phyloP scores from a whole-genome alignment of 106 monocot genomes.

The Acorus gramineus region DNA sequence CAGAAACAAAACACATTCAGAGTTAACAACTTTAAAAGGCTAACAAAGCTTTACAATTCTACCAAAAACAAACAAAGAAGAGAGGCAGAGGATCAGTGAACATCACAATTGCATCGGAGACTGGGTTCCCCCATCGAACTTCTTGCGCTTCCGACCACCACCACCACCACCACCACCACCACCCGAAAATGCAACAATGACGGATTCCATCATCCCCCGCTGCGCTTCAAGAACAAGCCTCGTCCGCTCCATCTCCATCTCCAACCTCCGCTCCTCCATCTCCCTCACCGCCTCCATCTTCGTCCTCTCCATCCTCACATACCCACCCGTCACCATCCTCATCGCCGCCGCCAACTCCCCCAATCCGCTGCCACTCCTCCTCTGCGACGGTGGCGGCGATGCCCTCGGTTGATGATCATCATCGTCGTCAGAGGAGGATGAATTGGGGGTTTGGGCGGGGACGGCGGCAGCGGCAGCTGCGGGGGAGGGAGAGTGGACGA shows the following conservation, averaged over 20 bases:
- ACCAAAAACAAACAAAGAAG: too few species aligned
- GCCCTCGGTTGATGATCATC: background rate
- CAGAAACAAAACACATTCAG: too few species aligned
- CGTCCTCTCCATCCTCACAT: slow-evolving; percentile 78
- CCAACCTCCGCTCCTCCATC: slow-evolving; percentile 79
- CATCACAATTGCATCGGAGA: too few species aligned
- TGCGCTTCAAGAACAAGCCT: slow-evolving; percentile 77
- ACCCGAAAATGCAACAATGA: slow-evolving; percentile 7
- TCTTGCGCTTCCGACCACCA: too few species aligned
- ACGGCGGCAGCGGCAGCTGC: background rate
- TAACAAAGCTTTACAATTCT: too few species aligned
- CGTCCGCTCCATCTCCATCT: slow-evolving; percentile 78
- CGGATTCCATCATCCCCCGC: slow-evolving; percentile 45
- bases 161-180: too few species aligned
- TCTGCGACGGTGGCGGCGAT: background rate
- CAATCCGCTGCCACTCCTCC: slow-evolving; percentile 12
- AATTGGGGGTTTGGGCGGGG: background rate
- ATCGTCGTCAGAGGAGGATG: background rate
- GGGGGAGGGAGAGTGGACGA: slow-evolving; percentile 1
- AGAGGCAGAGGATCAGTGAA: too few species aligned
- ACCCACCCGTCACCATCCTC: slow-evolving; percentile 65
- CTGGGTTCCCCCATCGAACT: too few species aligned
- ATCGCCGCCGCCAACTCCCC: slow-evolving; percentile 58
- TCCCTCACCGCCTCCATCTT: slow-evolving; percentile 91
- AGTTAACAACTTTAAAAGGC: too few species aligned